Evolutionary conservation across 805 yeast genomes (phyloP).

Genomic region (Candida methanosorbosa): DNA sequence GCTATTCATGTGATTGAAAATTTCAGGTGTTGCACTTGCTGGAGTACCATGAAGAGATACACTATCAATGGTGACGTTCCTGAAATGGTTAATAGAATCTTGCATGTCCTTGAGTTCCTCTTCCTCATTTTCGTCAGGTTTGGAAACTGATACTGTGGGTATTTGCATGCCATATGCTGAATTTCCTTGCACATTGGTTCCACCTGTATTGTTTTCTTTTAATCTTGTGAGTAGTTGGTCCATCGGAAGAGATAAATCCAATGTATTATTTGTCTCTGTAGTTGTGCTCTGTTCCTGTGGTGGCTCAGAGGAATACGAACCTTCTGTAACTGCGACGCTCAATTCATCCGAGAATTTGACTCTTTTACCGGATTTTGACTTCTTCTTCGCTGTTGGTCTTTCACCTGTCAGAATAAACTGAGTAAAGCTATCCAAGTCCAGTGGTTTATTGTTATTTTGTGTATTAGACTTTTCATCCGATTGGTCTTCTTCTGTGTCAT

Average conservation of each 20-base stretch:
- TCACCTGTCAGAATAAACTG: slow-evolving; percentile 78
- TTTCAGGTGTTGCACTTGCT: slow-evolving; percentile 36
- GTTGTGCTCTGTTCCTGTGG: slow-evolving; percentile 2
- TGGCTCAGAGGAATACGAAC: neutral
- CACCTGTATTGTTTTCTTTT: slow-evolving; percentile 15
- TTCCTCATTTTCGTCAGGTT: slow-evolving; percentile 45
- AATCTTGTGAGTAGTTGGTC: slow-evolving; percentile 52
- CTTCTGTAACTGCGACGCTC: slow-evolving; percentile 20
- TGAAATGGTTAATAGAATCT: slow-evolving; percentile 66
- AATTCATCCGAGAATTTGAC: slow-evolving; percentile 70
- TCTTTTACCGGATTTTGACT: slow-evolving; percentile 40
- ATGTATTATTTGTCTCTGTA: slow-evolving; percentile 2
- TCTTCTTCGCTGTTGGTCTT: slow-evolving; percentile 37
- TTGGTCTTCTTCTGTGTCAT: slow-evolving; percentile 27
- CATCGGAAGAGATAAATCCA: slow-evolving; percentile 70
- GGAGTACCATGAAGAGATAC: slow-evolving; percentile 69
- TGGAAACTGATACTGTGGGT: slow-evolving; percentile 8
- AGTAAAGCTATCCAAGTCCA: slow-evolving; percentile 82
- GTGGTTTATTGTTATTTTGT: slow-evolving; percentile 14
- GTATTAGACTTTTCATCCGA: too few species aligned
- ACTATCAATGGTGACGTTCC: slow-evolving; percentile 70
- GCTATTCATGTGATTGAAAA: slow-evolving; percentile 5
- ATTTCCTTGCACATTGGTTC: slow-evolving; percentile 14
- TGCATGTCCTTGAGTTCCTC: slow-evolving; percentile 68
- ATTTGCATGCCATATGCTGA: too few species aligned